Evolutionary conservation across 129 eudicot species (phyloP).

Genomic region (Helianthus annuus): HanXRQr2.0-SUNRISE NC_035438.2:32536017-32536516

Average conservation of each 20-base stretch:
- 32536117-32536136: slow-evolving; percentile 34
- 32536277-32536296: slow-evolving; percentile 64
- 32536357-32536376: slow-evolving; percentile 57
- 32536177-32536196: slow-evolving; percentile 49
- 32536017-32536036: too few species aligned
- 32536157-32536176: slow-evolving; percentile 24
- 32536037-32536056: neutral
- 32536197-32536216: slow-evolving; percentile 64
- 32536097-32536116: slow-evolving; percentile 59
- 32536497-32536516: neutral
- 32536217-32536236: slow-evolving; percentile 76
- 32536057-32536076: slow-evolving; percentile 8
- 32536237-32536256: slow-evolving; percentile 84
- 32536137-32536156: slow-evolving; percentile 46
- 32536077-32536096: slow-evolving; percentile 51
- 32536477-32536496: slow-evolving; percentile 41
- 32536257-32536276: slow-evolving; percentile 76
- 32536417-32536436: slow-evolving; percentile 67
- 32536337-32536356: slow-evolving; percentile 77
- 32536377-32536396: slow-evolving; percentile 57
- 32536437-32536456: slow-evolving; percentile 62
- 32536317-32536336: slow-evolving; percentile 53
- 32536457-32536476: slow-evolving; percentile 77
- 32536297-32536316: slow-evolving; percentile 67
- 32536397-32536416: slow-evolving; percentile 54